Percentiles rank a stretch among this genome's conserved stretches.
Evolutionary conservation across 345 rosid species (phyloP).

Genomic region (Citrus reticulata): DNA sequence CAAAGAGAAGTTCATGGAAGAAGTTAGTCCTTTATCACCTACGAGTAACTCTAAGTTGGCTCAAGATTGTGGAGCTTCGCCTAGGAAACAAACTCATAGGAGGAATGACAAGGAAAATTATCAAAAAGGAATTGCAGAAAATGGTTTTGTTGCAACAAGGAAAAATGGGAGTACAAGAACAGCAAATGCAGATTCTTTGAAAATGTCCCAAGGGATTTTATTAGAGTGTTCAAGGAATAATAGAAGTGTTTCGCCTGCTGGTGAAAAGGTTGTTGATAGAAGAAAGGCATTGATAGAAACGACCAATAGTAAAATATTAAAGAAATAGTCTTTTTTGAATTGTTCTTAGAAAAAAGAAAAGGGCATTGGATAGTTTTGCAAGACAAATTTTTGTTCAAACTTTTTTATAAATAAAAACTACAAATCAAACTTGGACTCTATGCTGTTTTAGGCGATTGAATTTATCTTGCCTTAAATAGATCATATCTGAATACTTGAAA

Average conservation of each 20-base stretch:
- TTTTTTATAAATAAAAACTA: too few relatives aligned
- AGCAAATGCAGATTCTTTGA: constrained; percentile 23
- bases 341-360: too few relatives aligned
- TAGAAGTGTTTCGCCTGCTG: constrained; percentile 3
- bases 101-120: constrained; percentile 31
- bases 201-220: constrained; percentile 17
- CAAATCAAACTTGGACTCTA: too few relatives aligned
- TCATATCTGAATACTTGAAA: too few relatives aligned
- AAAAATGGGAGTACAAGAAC: constrained; percentile 26
- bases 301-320: too few relatives aligned
- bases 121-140: constrained; percentile 15
- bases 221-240: constrained; percentile 24
- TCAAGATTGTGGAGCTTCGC: constrained; percentile 5
- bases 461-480: too few relatives aligned
- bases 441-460: too few relatives aligned
- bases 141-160: constrained; percentile 54
- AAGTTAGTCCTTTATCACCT: neutral
- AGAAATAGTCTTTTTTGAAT: too few relatives aligned
- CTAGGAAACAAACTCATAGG: constrained; percentile 6
- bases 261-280: constrained; percentile 16
- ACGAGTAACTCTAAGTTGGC: neutral
- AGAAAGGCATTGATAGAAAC: constrained; percentile 51
- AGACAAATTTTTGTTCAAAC: too few relatives aligned
- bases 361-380: too few relatives aligned
- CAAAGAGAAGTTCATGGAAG: constrained; percentile 8